Evolutionary conservation across 2,329 filamentous ascomycete species (phyloP), one percentile per base, ranked within the genome.

Genomic region (Colletotrichum melonis): DNA sequence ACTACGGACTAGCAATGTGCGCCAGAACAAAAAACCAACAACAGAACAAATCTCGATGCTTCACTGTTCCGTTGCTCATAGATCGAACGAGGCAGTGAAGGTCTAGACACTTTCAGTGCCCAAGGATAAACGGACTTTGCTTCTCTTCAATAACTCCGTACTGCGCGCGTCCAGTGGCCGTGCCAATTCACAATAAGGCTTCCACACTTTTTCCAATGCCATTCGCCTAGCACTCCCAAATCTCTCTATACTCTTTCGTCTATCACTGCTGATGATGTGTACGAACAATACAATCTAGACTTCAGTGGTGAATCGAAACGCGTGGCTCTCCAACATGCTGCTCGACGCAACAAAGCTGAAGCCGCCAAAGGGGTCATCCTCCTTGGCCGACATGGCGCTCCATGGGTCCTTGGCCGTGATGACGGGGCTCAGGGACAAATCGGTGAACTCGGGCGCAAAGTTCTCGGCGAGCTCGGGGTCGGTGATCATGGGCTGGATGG

Each of bases 391-490:
- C 22, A 78, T 77, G n/a, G 78, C 76, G 14, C 80, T 80, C 84
- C 85, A 86, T 7, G 81, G 79, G 52, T 88, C 84, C 76, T 79
- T 83, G 75, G 78, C 82, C 12, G 84, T 83, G 67, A 92, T 80
- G 1, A 93, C 87, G 6, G 95, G 95, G 80, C 94, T 97, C 66
- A 98, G 87, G 4, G 94, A 90, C 75, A 98, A 84, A 68, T 93
- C 92, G 0, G 96, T 99, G 81, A 99, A 99, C 80, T 98, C 95
- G n/a, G 88, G 87, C 0, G 94, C 90, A 83, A 99, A 99, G 84
- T 99, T 99, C 89, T 99, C 97, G 0, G 97, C 97, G 58, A 98
- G 88, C 81, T 97, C 95, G 0, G 97, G 97, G 79, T 99, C 95
- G 0, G 97, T 98, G 79, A 99, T 96, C 78, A 98, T 88, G 19